A percentile compares a stretch with the other conserved stretches of the same genome.
phyloP scores from a whole-genome alignment of 179 eudicot genomes.

The Carnegiea gigantea region DNA sequence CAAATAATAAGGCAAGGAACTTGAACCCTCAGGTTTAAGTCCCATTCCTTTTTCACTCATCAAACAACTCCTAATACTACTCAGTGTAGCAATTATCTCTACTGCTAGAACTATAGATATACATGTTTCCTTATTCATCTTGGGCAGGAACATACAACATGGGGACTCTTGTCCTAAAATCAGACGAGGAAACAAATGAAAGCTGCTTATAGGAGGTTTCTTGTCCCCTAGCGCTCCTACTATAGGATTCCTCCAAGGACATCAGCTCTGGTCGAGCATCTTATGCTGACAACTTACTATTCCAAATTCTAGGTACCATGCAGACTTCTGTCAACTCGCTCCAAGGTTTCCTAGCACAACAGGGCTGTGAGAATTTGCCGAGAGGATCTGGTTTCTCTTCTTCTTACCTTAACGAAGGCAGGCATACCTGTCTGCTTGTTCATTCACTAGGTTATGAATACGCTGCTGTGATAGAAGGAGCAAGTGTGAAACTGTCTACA shows the following conservation, averaged over 20 bases:
- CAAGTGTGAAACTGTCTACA: not conserved
- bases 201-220: not conserved
- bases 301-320: not conserved
- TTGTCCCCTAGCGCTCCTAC: not conserved
- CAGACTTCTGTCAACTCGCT: not conserved
- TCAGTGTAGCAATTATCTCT: not conserved
- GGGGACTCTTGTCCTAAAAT: not conserved
- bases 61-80: too few species aligned
- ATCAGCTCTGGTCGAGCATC: not conserved
- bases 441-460: not conserved
- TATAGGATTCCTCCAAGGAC: not conserved
- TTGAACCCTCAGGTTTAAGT: too few species aligned
- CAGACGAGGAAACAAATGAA: not conserved
- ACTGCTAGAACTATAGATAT: not conserved
- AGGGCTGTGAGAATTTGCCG: not conserved
- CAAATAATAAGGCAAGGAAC: too few species aligned
- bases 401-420: not conserved
- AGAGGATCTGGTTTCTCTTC: not conserved
- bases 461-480: not conserved
- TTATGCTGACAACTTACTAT: not conserved
- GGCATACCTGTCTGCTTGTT: not conserved
- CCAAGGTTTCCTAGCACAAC: not conserved
- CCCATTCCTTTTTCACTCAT: too few species aligned
- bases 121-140: not conserved
- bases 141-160: not conserved